A percentile compares a stretch with the other conserved stretches of the same genome.
Conservation (phyloP, 2,329 filamentous ascomycete species). For the Penicillium brevicompactum region DNA sequence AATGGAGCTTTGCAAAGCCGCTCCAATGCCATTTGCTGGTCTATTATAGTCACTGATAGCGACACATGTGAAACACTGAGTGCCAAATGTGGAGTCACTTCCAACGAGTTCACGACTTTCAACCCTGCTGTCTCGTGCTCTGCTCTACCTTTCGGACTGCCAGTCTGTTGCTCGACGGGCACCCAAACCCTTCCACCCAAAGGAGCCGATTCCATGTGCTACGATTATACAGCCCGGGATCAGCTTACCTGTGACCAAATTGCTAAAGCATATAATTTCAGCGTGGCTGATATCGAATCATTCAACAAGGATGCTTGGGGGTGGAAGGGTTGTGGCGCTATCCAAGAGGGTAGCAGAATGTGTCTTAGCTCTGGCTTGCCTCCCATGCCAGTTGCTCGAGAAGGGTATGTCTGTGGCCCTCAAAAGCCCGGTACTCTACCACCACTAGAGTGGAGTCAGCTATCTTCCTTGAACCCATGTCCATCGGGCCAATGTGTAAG, state of each 20-base stretch:
- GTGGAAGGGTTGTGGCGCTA: neutral
- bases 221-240: neutral
- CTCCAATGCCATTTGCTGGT: neutral
- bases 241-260: neutral
- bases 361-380: neutral
- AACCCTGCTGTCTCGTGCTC: neutral
- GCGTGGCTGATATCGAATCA: neutral
- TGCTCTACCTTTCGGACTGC: neutral
- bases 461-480: constrained; percentile 5
- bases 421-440: constrained; percentile 6
- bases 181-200: neutral
- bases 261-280: neutral
- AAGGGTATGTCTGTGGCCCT: constrained; percentile 2
- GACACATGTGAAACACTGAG: constrained; percentile 1
- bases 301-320: constrained; percentile 1
- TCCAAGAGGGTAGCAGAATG: neutral
- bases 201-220: neutral
- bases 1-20: neutral
- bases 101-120: neutral
- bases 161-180: constrained; percentile 1
- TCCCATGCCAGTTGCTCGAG: constrained; percentile 2
- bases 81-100: neutral
- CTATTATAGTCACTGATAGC: neutral
- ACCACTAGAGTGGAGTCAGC: neutral
- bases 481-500: constrained; percentile 8